Evolutionary conservation across 768 basidiomycete genomes (phyloP), one percentile per base, ranked within the genome.

Genomic region (Rhizopogon sp.): DNA sequence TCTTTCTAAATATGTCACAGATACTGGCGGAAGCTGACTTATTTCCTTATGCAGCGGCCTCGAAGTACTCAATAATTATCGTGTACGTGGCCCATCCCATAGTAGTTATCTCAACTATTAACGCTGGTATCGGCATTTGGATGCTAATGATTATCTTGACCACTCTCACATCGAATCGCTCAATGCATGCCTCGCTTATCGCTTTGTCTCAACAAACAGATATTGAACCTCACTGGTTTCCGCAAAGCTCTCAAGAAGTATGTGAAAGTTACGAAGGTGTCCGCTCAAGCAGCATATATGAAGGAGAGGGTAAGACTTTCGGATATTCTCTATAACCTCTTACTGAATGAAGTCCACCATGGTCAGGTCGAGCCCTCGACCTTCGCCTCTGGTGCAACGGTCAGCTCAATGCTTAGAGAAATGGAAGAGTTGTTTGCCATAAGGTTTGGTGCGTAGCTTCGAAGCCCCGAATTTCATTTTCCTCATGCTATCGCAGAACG

Each of bases 151-250:
- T 7, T 33, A 5, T 20, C 33, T 40, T 40, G 39, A 40, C n/a
- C 11, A 20, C 40, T 41, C 40, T 41, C n/a, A n/a, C 40, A 33
- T 9, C 13, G 11, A 46, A 46, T 13, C 7, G 11, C 39, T 33
- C 8, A 33, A 33, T 10, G 9, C 9, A 33, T 6, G 8, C 2
- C 6, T 33, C 31, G 6, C 8, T 33, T 33, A 33, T 33, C 13
- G 3, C 35, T 5, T 13, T 37, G 5, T 49, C 7, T 20, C 14
- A 14, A 49, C 8, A 25, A 49, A 8, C 58, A 92, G 87, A 83
- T 88, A 43, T 70, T 98, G 40, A 98, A 99, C 67, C 69, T 93
- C 9, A 90, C 91, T 1, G 97, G 96, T 1, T 93, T 97, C 67
- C 78, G 89, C 28, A 93, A 93, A 66, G 85, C 85, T 0, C 66